Evolutionary conservation across 768 basidiomycete species (phyloP).

Genomic region (Lanmaoa pseudosensibilis): DNA sequence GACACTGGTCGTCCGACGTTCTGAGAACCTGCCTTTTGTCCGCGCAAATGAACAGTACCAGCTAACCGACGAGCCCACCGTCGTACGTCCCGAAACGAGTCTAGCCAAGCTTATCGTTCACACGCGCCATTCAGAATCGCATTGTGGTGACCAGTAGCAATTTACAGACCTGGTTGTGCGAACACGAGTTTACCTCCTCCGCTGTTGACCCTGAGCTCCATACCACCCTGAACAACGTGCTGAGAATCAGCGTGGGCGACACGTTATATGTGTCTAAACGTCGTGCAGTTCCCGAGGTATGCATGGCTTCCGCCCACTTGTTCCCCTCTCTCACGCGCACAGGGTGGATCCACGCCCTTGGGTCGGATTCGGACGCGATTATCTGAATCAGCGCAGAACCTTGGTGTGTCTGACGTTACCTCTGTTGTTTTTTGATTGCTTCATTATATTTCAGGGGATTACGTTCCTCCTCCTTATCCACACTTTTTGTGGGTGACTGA

Average conservation of each 20-base stretch:
- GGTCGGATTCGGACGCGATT: constrained; percentile 70
- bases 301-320: constrained; percentile 15
- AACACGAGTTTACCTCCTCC: constrained; percentile 34
- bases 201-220: constrained; percentile 28
- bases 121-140: constrained; percentile 42
- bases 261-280: constrained; percentile 60
- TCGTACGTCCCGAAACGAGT: constrained; percentile 22
- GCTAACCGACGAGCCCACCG: constrained; percentile 21
- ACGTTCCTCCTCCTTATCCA: constrained; percentile 54
- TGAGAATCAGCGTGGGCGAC: constrained; percentile 51
- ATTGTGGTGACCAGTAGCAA: constrained; percentile 49
- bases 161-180: constrained; percentile 46
- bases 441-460: constrained; percentile 47
- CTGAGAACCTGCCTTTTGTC: constrained; percentile 27
- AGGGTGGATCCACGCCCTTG: constrained; percentile 87
- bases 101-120: constrained; percentile 3
- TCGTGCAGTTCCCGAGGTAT: constrained; percentile 51
- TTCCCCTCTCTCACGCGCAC: constrained; percentile 23
- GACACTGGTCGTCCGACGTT: constrained; percentile 34
- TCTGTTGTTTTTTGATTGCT: neutral
- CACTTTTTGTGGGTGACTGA: constrained; percentile 96
- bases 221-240: constrained; percentile 38
- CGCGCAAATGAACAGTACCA: constrained; percentile 24
- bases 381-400: constrained; percentile 61
- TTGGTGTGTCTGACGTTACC: constrained; percentile 45